These are phyloP conservation scores for Crithidia brevicula DNA, from an alignment of 208 protist species.

Conservation along the genomic window DNA sequence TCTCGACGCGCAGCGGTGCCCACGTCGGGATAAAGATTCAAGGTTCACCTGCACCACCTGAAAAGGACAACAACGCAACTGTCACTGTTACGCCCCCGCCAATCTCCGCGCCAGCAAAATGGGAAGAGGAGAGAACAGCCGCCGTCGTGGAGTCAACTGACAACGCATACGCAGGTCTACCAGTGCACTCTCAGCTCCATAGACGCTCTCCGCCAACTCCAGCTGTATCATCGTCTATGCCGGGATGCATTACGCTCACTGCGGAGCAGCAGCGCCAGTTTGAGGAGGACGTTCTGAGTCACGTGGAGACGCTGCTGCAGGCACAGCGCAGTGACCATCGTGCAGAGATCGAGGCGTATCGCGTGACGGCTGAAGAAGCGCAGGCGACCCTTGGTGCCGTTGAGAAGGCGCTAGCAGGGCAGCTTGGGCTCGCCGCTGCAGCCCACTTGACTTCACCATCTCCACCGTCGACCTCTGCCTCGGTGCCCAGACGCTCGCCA, in stretches of 20 bases:
- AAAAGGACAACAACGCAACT: too few relatives aligned
- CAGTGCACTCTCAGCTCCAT: neutral
- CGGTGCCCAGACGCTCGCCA: neutral
- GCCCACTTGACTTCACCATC: neutral
- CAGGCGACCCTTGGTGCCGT: slow-evolving; percentile 20
- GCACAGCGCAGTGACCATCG: slow-evolving; percentile 28
- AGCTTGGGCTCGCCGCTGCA: slow-evolving; percentile 3
- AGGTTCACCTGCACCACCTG: too few relatives aligned
- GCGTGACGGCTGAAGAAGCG: slow-evolving; percentile 26
- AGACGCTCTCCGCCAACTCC: neutral
- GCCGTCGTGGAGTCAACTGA: too few relatives aligned
- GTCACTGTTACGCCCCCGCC: too few relatives aligned
- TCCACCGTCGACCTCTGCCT: neutral
- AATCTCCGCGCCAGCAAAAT: too few relatives aligned
- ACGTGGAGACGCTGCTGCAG: slow-evolving; percentile 29
- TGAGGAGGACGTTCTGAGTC: slow-evolving; percentile 25
- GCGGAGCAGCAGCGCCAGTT: slow-evolving; percentile 32
- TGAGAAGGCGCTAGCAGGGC: slow-evolving; percentile 15
- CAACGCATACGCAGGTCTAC: too few relatives aligned
- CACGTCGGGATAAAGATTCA: too few relatives aligned
- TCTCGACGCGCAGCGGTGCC: too few relatives aligned
- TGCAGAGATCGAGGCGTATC: slow-evolving; percentile 27
- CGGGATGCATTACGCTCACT: neutral
- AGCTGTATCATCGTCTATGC: neutral
- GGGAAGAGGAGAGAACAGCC: too few relatives aligned